These are phyloP conservation scores for Mangifera indica DNA, from an alignment of 345 rosid species.

Conservation along the genomic window DNA sequence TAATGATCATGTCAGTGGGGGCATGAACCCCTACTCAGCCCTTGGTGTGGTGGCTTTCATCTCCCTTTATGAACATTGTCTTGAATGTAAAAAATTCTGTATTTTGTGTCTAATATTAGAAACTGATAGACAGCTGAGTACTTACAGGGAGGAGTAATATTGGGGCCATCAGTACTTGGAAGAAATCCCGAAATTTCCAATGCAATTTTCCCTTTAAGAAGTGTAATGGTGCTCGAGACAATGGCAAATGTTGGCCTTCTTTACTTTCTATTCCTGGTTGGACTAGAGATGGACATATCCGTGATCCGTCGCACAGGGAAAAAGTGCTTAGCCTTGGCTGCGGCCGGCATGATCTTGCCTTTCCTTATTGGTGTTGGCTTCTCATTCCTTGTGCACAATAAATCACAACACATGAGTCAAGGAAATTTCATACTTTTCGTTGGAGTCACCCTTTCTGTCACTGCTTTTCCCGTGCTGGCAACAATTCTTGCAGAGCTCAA, in stretches of 20 bases:
- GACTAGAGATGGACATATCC: conserved; percentile 91
- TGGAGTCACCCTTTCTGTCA: conserved; percentile 87
- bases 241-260: conserved; percentile 93
- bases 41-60: no score
- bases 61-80: no score
- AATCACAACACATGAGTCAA: conserved; percentile 19
- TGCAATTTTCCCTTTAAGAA: conserved; percentile 64
- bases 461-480: conserved; percentile 92
- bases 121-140: not conserved
- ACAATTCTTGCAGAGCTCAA: conserved; percentile 89
- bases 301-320: conserved; percentile 68
- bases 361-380: conserved; percentile 54
- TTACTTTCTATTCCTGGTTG: conserved; percentile 83
- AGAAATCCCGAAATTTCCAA: conserved; percentile 35
- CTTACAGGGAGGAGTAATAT: conserved; percentile 69
- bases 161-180: conserved; percentile 87
- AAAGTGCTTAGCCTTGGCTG: conserved; percentile 59
- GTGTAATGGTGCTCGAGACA: conserved; percentile 97
- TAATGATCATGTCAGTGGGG: no score
- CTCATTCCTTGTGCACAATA: conserved; percentile 42
- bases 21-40: no score
- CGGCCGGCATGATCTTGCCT: conserved; percentile 82
- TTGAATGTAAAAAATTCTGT: no score
- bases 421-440: conserved; percentile 74
- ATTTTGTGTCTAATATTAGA: no score